Conservation (phyloP, 1,139 yeast genomes). For the Groenewaldozyma sp. region DNA sequence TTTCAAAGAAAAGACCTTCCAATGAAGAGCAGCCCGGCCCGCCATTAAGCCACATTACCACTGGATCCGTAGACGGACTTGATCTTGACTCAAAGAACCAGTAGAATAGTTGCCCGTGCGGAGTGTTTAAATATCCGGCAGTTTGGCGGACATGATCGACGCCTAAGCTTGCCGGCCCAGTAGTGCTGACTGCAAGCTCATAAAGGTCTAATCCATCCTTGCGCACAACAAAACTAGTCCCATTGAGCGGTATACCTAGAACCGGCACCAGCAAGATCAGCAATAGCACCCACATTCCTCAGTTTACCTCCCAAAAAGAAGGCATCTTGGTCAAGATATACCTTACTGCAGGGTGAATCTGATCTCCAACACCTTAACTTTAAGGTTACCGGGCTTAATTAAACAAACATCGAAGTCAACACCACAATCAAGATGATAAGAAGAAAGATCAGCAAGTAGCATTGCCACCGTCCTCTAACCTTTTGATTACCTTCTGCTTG, state of each 20-base stretch:
- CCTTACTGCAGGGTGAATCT: no score
- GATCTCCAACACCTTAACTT: constrained; percentile 1
- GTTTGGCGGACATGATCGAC: constrained; percentile 45
- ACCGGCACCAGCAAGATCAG: neutral
- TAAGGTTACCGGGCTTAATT: neutral
- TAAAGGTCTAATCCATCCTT: neutral
- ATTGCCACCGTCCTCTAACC: constrained; percentile 62
- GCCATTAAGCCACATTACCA: constrained; percentile 64
- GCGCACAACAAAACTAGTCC: neutral
- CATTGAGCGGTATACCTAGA: constrained; percentile 11
- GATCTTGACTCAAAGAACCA: constrained; percentile 69
- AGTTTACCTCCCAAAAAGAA: neutral
- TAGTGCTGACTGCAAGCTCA: constrained; percentile 1
- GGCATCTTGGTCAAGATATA: no score
- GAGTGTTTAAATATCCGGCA: constrained; percentile 67
- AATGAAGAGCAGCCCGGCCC: constrained; percentile 62
- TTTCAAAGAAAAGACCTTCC: constrained; percentile 24
- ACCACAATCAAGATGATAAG: constrained; percentile 38
- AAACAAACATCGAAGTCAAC: constrained; percentile 14
- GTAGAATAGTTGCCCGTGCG: constrained; percentile 76
- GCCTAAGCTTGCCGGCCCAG: constrained; percentile 23
- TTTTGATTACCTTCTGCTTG: constrained; percentile 73
- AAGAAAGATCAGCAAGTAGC: constrained; percentile 46
- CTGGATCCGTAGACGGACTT: constrained; percentile 54
- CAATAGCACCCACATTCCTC: neutral